Evolutionary conservation across 257 asterid species (phyloP), one percentile per base, ranked within the genome.

Genomic region (Scutellaria baicalensis): DNA sequence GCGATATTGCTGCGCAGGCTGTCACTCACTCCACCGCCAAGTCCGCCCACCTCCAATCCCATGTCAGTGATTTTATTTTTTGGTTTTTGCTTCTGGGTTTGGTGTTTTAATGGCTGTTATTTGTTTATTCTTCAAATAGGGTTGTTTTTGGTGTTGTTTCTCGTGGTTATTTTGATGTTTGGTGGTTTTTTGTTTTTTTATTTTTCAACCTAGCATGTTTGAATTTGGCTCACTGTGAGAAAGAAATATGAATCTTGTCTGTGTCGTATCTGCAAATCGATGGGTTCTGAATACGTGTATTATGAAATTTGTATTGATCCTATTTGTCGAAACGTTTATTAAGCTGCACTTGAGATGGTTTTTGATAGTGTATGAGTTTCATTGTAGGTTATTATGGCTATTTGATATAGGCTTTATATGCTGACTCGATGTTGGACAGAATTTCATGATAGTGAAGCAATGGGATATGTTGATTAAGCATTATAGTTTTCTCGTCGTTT

Each of bases 1-100:
- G 97, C 9, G 97, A 88, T 59, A 74, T 90, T 27, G 90, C 86
- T 47, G 97, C 93, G 66, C 97, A 90, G 68, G 52, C 88, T 59
- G 91, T 90, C 38, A 88, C 95, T 35, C 89, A 90, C 42, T 84
- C 79, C 74, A 84, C 93, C 21, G 64, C 81, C 74, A 86, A 80
- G 17, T 70, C 18, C 33, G 82, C 27, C n/a, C 81, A 66, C 58
- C 70, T 66, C 39, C 82, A 61, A 68, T 55, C 66, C 43, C 64
- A 72, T 63, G 95, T 88, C 65, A 49, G 91, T 62, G 17, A 55
- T 48, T 23, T 40, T 39, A 0, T 21, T 45, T 9, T 68, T 56
- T 48, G 48, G 2, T 35, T 4, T 66, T 44, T 64, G 2, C 20
- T 9, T 11, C 13, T 5, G 3, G 48, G 27, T 59, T 68, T 81